Percentiles rank a stretch among this genome's conserved stretches.
Evolutionary conservation across 2,329 filamentous ascomycete species (phyloP).

Genomic region (Colletotrichum sublineola): DNA sequence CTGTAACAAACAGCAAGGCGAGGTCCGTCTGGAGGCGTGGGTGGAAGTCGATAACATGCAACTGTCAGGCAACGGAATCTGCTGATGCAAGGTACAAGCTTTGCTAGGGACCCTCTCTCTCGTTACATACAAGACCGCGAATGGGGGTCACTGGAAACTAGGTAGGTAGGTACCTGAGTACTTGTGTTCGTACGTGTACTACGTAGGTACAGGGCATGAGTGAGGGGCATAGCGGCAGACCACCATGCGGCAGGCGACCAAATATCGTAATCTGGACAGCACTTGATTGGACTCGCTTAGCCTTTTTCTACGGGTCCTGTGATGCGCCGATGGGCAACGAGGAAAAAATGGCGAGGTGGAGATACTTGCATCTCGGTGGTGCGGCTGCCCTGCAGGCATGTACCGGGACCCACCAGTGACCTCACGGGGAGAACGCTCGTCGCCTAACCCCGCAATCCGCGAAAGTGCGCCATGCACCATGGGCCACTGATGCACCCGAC

Average conservation of each 20-base stretch:
- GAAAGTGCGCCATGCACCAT: conserved; percentile 35
- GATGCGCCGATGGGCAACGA: conserved; percentile 6
- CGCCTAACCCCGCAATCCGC: conserved; percentile 48
- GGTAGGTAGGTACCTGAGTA: not conserved
- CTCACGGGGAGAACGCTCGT: conserved; percentile 34
- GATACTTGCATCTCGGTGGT: conserved; percentile 34
- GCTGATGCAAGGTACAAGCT: conserved; percentile 43
- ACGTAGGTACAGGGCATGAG: not conserved
- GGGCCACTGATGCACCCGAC: conserved; percentile 46
- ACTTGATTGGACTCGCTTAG: conserved; percentile 21
- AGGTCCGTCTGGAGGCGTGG: conserved; percentile 17
- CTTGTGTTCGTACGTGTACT: not conserved
- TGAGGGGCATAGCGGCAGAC: conserved; percentile 13
- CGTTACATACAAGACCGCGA: conserved; percentile 14
- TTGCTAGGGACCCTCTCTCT: conserved; percentile 35
- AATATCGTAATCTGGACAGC: not conserved
- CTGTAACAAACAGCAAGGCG: conserved; percentile 26
- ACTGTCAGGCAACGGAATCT: conserved; percentile 40
- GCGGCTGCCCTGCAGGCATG: conserved; percentile 28
- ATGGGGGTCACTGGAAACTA: conserved; percentile 31
- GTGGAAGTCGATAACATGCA: conserved; percentile 36
- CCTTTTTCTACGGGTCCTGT: not conserved
- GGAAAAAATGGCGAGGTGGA: conserved; percentile 12
- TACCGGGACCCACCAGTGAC: conserved; percentile 42
- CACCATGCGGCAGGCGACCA: conserved; percentile 13